Evolutionary conservation across 2,329 filamentous ascomycete species (phyloP).

Genomic region (Paracoccidioides lutzii): DNA sequence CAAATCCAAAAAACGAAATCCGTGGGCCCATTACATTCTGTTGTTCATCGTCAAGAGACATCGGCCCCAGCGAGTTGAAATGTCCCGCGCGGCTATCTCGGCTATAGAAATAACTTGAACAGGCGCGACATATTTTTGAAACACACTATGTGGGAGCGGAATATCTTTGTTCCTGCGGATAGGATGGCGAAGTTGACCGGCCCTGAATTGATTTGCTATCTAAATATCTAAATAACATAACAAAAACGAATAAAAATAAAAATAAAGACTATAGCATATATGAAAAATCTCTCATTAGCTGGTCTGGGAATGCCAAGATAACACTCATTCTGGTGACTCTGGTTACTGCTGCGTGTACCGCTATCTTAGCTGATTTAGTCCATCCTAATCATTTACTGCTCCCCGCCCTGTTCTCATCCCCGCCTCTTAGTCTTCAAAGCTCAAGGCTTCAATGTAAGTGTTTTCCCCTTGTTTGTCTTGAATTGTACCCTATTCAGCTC

Average conservation of each 20-base stretch:
- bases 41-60: not conserved
- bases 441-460: not conserved
- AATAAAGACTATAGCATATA: not conserved
- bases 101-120: not conserved
- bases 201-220: not conserved
- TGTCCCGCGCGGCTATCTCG: not conserved
- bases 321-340: not conserved
- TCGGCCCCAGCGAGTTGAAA: not conserved
- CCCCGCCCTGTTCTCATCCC: not conserved
- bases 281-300: not conserved
- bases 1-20: not conserved
- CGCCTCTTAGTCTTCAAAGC: not conserved
- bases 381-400: too few species aligned
- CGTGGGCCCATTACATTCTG: not conserved
- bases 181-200: not conserved
- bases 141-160: not conserved
- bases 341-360: not conserved
- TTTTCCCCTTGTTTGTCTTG: not conserved
- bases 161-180: constrained; percentile 1
- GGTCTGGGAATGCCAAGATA: not conserved
- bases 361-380: not conserved
- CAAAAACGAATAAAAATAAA: not conserved
- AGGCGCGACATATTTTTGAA: not conserved
- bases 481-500: not conserved
- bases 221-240: not conserved